Percentiles rank a stretch among this genome's conserved stretches.
Evolutionary conservation across 495 filamentous ascomycete species (phyloP).

Genomic region (Bryoglossum gracile): DNA sequence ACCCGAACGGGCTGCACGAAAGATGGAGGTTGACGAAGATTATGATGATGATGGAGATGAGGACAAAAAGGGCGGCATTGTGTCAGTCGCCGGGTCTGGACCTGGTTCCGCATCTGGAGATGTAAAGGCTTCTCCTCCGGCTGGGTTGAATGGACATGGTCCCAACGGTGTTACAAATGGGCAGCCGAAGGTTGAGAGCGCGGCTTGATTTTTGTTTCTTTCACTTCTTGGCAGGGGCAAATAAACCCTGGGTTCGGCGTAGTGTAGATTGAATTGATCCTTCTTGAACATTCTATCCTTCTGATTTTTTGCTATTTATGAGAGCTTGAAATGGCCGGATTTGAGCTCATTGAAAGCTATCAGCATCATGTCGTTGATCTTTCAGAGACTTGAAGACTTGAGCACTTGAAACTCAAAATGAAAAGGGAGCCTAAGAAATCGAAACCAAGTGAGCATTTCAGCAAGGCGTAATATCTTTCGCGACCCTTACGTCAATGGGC

Average conservation of each 20-base stretch:
- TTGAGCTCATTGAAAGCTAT: too few species aligned
- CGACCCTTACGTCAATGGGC: too few species aligned
- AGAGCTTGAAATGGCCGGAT: too few species aligned
- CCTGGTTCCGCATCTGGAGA: slow-evolving; percentile 30
- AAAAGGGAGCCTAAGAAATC: too few species aligned
- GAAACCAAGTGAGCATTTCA: too few species aligned
- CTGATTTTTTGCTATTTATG: too few species aligned
- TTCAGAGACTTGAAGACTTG: too few species aligned
- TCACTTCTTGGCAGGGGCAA: slow-evolving; percentile 5
- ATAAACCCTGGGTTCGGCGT: neutral
- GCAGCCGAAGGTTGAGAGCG: slow-evolving; percentile 22
- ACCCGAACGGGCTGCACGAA: slow-evolving; percentile 76
- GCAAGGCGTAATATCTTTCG: too few species aligned
- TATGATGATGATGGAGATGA: slow-evolving; percentile 80
- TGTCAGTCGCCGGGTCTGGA: slow-evolving; percentile 25
- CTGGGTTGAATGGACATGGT: slow-evolving; percentile 21
- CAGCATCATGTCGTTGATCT: too few species aligned
- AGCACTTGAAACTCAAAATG: too few species aligned
- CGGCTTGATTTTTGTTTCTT: slow-evolving; percentile 13
- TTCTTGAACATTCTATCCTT: too few species aligned
- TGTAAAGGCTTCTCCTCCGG: slow-evolving; percentile 17
- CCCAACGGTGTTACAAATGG: slow-evolving; percentile 21
- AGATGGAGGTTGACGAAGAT: slow-evolving; percentile 97
- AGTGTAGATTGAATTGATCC: slow-evolving; percentile 3
- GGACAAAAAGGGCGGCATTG: slow-evolving; percentile 55